A percentile compares a stretch with the other conserved stretches of the same genome.
These are phyloP conservation scores for Calocera cornea DNA, from an alignment of 768 basidiomycete species.

Conservation along the genomic window DNA sequence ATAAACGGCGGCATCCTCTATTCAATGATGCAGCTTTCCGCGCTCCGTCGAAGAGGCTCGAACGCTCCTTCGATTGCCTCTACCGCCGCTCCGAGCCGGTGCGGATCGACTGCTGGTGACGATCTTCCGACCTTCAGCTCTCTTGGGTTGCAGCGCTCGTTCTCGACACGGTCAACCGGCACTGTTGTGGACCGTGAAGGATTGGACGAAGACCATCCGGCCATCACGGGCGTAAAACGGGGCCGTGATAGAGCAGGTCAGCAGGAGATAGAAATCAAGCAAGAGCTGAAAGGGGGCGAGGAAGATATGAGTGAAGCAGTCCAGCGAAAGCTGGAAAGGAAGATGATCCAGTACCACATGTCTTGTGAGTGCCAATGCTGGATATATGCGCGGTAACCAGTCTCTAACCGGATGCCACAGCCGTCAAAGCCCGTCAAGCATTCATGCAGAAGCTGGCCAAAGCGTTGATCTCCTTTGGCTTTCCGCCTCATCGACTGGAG, in stretches of 20 bases:
- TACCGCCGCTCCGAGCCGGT: background rate
- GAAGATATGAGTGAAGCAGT: conserved; percentile 44
- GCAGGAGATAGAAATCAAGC: conserved; percentile 45
- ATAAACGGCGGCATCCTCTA: background rate
- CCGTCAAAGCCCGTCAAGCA: conserved; percentile 65
- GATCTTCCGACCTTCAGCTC: background rate
- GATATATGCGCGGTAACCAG: background rate
- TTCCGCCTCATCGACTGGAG: conserved; percentile 87
- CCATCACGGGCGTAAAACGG: conserved; percentile 43
- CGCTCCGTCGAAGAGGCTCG: background rate
- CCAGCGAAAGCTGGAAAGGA: conserved; percentile 30
- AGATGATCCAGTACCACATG: conserved; percentile 62
- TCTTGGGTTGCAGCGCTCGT: background rate
- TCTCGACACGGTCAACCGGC: background rate
- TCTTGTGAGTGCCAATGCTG: conserved; percentile 36
- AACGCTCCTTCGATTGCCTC: background rate
- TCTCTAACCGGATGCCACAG: conserved; percentile 28
- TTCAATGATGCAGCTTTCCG: background rate
- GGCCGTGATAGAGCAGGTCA: conserved; percentile 43
- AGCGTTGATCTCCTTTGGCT: conserved; percentile 81
- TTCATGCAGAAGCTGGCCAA: conserved; percentile 78
- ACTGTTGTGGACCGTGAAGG: conserved; percentile 31
- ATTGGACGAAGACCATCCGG: conserved; percentile 61
- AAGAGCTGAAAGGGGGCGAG: conserved; percentile 55
- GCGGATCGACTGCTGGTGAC: background rate